A percentile compares a stretch with the other conserved stretches of the same genome.
Evolutionary conservation across 2,329 filamentous ascomycete species (phyloP).

Genomic region (Exophiala viscosa): DNA sequence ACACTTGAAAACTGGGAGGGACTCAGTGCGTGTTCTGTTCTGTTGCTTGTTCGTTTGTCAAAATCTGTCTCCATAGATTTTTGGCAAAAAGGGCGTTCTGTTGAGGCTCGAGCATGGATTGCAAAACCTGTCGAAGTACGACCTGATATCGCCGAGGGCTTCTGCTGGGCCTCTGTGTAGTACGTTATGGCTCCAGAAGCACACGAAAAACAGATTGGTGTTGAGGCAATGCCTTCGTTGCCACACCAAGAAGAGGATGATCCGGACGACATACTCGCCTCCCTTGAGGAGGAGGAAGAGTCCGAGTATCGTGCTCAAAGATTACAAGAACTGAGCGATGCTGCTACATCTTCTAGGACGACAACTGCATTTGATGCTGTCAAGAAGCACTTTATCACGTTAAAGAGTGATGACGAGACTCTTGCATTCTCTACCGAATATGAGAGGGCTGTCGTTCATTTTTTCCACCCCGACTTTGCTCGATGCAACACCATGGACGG

Average conservation of each 20-base stretch:
- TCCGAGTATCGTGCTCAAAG: conserved; percentile 49
- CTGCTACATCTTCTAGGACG: conserved; percentile 2
- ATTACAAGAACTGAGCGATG: conserved; percentile 17
- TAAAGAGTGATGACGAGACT: conserved; percentile 53
- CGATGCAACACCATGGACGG: conserved; percentile 61
- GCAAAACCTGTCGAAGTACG: no score
- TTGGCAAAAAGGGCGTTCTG: no score
- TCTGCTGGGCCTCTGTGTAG: no score
- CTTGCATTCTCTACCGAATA: conserved; percentile 59
- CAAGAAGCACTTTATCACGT: conserved; percentile 35
- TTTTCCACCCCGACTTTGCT: conserved; percentile 62
- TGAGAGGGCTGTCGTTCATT: conserved; percentile 58
- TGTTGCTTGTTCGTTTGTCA: no score
- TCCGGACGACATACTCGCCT: conserved; percentile 59
- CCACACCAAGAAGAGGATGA: conserved; percentile 48
- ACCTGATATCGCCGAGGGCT: no score
- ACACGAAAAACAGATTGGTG: not conserved
- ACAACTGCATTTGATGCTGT: conserved; percentile 16
- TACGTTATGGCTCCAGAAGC: not conserved
- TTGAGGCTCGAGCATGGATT: no score
- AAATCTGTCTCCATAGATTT: no score
- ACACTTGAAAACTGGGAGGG: no score
- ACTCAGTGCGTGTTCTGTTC: no score
- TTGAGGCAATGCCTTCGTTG: conserved; percentile 1
- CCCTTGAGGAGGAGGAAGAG: conserved; percentile 53